phyloP scores from a whole-genome alignment of 1,284 basidiomycete genomes.

The Coriolopsis trogii region DNA sequence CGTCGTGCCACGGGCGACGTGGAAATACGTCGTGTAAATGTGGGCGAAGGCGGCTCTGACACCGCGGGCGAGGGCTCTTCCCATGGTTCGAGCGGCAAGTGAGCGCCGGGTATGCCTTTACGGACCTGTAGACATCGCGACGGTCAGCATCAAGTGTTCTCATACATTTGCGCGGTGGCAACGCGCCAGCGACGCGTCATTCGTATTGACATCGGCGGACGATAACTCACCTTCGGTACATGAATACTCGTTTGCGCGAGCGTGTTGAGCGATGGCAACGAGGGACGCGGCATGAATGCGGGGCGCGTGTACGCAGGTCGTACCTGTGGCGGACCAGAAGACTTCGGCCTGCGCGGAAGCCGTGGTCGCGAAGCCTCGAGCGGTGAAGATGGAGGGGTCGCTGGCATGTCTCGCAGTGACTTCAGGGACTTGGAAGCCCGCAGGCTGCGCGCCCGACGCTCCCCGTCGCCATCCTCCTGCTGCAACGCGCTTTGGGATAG shows the following conservation, averaged over 20 bases:
- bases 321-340: slow-evolving; percentile 40
- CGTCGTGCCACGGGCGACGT: slow-evolving; percentile 22
- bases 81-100: slow-evolving; percentile 30
- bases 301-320: slow-evolving; percentile 45
- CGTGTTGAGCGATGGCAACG: slow-evolving; percentile 64
- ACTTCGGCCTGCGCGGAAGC: slow-evolving; percentile 36
- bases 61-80: slow-evolving; percentile 8
- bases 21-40: slow-evolving; percentile 14
- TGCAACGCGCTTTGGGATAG: slow-evolving; percentile 20
- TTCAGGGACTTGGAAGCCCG: slow-evolving; percentile 14
- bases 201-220: neutral
- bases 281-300: slow-evolving; percentile 49
- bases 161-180: neutral
- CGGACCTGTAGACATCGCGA: slow-evolving; percentile 22
- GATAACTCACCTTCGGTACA: slow-evolving; percentile 54
- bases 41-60: slow-evolving; percentile 10
- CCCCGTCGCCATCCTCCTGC: slow-evolving; percentile 1
- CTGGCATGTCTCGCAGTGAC: slow-evolving; percentile 20
- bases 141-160: slow-evolving; percentile 18
- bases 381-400: slow-evolving; percentile 28
- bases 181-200: slow-evolving; percentile 3
- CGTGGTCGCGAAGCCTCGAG: slow-evolving; percentile 22
- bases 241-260: slow-evolving; percentile 59
- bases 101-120: slow-evolving; percentile 29
- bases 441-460: slow-evolving; percentile 5